Base-by-base conservation (phyloP, 1,284 basidiomycete species). In the Phlebopus sp. region DNA sequence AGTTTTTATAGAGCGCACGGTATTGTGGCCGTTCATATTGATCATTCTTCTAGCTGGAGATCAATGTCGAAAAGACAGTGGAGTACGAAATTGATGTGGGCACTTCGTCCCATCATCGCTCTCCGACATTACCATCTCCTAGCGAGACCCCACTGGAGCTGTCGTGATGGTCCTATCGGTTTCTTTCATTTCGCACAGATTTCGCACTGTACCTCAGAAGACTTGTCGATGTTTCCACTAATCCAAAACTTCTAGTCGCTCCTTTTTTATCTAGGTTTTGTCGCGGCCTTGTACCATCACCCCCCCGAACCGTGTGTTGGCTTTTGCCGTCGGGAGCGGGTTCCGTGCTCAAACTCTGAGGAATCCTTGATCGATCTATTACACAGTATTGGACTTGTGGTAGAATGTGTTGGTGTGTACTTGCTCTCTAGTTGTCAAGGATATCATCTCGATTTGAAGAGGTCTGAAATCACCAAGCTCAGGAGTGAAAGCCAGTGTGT, bases 51-150 rank as follows among this genome's bases (percentile, higher is more conserved):
- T 11, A 66, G 65, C 46, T 67, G 41, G 57, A 64, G 47, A 59
- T 64, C 13, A 64, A 52, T 5, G 51, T 64, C 0, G 55, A 66
- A 30, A 66, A 63, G 38, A 68, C 56, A 9, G 46, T 64, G 14
- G 54, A 68, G 14, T 50, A 60, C 31, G 57, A 49, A 6, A 32
- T 34, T 5, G 50, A 58, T 11, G 37, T 23, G 14, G 21, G 21
- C 3, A 14, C 34, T 1, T 34, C 27, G 14, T 17, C 43, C 18
- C 15, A 35, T 18, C 39, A 41, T 3, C 29, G n/a, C 29, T 14
- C 37, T 27, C 23, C 37, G 14, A 27, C 37, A 19, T 13, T 25
- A 15, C 23, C 23, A 1, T n/a, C 19, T 3, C n/a, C 37, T 14
- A 14, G 7, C 14, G n/a, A 15, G n/a, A n/a, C 13, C 27, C 9